phyloP scores from a whole-genome alignment of 1,139 yeast genomes.

The Pneumocystis jirovecii region DNA sequence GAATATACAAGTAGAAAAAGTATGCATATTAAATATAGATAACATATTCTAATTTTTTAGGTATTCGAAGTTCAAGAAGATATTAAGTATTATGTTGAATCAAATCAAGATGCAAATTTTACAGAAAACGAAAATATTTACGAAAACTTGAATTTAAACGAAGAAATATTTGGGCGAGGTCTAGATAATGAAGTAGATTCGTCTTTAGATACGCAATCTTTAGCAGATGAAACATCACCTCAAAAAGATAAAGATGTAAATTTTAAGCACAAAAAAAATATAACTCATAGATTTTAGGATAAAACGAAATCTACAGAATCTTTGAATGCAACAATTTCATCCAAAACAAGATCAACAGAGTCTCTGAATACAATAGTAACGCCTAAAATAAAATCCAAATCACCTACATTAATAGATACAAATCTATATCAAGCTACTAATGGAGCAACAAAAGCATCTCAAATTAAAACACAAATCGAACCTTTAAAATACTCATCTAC shows the following conservation, averaged over 20 bases:
- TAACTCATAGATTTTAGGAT: not conserved
- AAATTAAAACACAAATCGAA: constrained; percentile 9
- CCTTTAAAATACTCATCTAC: constrained; percentile 1
- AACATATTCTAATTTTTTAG: not conserved
- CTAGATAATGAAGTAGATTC: constrained; percentile 15
- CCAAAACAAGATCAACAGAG: constrained; percentile 11
- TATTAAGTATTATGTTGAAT: constrained; percentile 83
- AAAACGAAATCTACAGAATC: constrained; percentile 12
- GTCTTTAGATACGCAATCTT: not conserved
- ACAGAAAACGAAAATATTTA: constrained; percentile 90
- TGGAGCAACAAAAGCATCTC: constrained; percentile 18
- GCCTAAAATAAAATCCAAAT: constrained; percentile 12
- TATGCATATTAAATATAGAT: constrained; percentile 43
- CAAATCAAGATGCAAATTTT: constrained; percentile 90
- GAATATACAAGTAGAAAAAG: constrained; percentile 62
- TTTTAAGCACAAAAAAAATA: not conserved
- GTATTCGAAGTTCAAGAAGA: constrained; percentile 38
- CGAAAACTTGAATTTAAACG: constrained; percentile 70
- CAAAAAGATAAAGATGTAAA: not conserved
- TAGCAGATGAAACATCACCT: not conserved
- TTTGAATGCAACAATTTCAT: constrained; percentile 9
- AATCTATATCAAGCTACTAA: constrained; percentile 12
- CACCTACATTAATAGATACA: constrained; percentile 13
- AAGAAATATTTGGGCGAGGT: constrained; percentile 29
- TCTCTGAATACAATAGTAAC: constrained; percentile 13